Base-by-base conservation (phyloP, 495 filamentous ascomycete species). In the Podospora conica region DNA sequence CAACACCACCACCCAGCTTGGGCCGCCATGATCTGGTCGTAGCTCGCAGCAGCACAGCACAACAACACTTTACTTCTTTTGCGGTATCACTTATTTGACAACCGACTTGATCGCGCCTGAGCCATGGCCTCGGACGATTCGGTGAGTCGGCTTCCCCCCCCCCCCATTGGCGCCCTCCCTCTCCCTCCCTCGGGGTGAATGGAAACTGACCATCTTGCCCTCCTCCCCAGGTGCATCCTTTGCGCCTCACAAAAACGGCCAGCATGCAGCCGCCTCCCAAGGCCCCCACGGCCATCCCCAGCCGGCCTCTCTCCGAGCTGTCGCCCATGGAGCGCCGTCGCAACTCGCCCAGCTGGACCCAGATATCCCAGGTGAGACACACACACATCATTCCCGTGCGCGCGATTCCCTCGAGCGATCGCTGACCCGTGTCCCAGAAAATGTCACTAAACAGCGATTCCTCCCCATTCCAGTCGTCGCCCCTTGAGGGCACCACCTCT, bases 281-380 rank as follows among this genome's bases (percentile, higher is more conserved):
- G 74, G 70, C 69, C 57, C 61, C 60, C 27, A 80, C 76, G 73
- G 71, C 78, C 31, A 75, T 83, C 65, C 80, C 80, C 18, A 48
- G 40, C 59, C 81, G 83, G 21, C 81, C 85, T 22, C 76, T 88
- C 57, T 84, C 84, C 65, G 85, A 88, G 70, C 79, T 87, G 58
- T 82, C 81, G 48, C 83, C 83, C 27, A 83, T 81, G 23, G 84
- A 86, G 70, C 79, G 80, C 71, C 70, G 86, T 70, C 75, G 82
- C 63, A 95, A 96, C 73, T 95, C 91, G 53, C 90, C 90, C 4
- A 90, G 85, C 78, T 91, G 86, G 86, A 88, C 87, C 69, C 86
- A 90, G 74, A 73, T 77, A 54, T 81, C 81, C 29, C 90, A 89
- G 83, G 89, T 91, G 82, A 77, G 73, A 73, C 66, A 66, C n/a